Percentiles rank a stretch among this genome's conserved stretches.
Evolutionary conservation across 352 stramenopile species (phyloP).

Genomic region (Aphanomyces euteiches): DNA sequence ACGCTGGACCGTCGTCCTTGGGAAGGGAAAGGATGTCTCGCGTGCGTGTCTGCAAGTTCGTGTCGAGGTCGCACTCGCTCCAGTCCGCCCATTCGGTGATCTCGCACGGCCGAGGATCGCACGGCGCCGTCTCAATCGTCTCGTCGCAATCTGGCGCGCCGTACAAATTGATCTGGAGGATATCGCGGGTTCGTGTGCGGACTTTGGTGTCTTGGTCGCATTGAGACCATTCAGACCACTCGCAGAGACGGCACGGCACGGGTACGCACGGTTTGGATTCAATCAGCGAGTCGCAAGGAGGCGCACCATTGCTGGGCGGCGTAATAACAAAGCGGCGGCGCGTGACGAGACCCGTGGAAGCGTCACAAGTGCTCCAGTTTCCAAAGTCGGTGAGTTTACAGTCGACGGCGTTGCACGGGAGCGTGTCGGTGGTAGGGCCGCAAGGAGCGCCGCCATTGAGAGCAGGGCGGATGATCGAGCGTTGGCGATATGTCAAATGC

Average conservation of each 20-base stretch:
- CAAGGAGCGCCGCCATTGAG: constrained; percentile 46
- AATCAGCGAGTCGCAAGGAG: constrained; percentile 37
- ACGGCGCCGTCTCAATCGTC: constrained; percentile 41
- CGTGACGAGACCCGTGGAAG: constrained; percentile 6
- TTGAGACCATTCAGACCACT: constrained; percentile 43
- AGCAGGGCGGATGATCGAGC: constrained; percentile 34
- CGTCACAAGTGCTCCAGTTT: constrained; percentile 39
- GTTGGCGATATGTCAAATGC: constrained; percentile 34
- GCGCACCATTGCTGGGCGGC: constrained; percentile 40
- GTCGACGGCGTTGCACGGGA: constrained; percentile 46
- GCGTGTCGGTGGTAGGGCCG: constrained; percentile 41
- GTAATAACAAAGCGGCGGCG: constrained; percentile 34
- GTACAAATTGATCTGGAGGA: constrained; percentile 42
- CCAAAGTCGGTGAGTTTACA: constrained; percentile 45
- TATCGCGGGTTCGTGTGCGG: constrained; percentile 38
- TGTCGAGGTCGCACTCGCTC: constrained; percentile 43
- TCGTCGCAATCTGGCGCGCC: constrained; percentile 37
- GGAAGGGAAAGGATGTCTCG: constrained; percentile 39
- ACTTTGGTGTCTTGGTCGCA: constrained; percentile 44
- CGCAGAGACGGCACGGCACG: constrained; percentile 43
- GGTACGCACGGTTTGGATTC: constrained; percentile 44
- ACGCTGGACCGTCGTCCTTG: constrained; percentile 39
- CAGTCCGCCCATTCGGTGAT: constrained; percentile 44
- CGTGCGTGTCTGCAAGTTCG: constrained; percentile 42
- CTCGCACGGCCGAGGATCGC: constrained; percentile 48